Evolutionary conservation across 805 yeast species (phyloP).

Genomic region (Wickerhamomyces silvicola): DNA sequence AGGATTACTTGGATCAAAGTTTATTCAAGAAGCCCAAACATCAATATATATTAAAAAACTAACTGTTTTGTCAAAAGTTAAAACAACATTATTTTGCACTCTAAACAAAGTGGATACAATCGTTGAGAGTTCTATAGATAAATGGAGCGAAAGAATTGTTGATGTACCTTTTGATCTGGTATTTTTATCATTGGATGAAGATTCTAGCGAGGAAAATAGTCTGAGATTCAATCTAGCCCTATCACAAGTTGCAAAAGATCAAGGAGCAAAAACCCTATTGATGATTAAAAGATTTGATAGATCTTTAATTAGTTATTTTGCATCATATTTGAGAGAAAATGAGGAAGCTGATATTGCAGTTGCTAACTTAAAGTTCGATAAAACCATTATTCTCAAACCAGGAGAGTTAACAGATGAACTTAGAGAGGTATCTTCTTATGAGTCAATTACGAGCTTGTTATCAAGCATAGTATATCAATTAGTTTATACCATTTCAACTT

Average conservation of each 20-base stretch:
- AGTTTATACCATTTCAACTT: conserved; percentile 10
- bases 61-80: conserved; percentile 8
- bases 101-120: conserved; percentile 31
- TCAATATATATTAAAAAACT: conserved; percentile 7
- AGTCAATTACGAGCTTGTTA: conserved; percentile 5
- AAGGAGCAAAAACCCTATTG: conserved; percentile 57
- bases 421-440: conserved; percentile 4
- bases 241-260: conserved; percentile 59
- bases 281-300: conserved; percentile 57
- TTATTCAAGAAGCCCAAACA: conserved; percentile 10
- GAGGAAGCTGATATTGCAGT: conserved; percentile 69
- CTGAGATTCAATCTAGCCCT: conserved; percentile 58
- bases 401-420: conserved; percentile 43
- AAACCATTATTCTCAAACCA: conserved; percentile 68
- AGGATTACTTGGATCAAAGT: conserved; percentile 16
- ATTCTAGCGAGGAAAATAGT: conserved; percentile 63
- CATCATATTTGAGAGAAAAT: conserved; percentile 58
- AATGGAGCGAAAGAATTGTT: conserved; percentile 42
- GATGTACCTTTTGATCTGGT: conserved; percentile 24
- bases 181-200: conserved; percentile 68
- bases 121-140: conserved; percentile 37
- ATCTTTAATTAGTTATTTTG: conserved; percentile 40
- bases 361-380: conserved; percentile 49
- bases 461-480: conserved; percentile 10
- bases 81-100: conserved; percentile 1